Evolutionary conservation across 2,329 filamentous ascomycete species (phyloP).

Genomic region (Metarhizium brunneum): DNA sequence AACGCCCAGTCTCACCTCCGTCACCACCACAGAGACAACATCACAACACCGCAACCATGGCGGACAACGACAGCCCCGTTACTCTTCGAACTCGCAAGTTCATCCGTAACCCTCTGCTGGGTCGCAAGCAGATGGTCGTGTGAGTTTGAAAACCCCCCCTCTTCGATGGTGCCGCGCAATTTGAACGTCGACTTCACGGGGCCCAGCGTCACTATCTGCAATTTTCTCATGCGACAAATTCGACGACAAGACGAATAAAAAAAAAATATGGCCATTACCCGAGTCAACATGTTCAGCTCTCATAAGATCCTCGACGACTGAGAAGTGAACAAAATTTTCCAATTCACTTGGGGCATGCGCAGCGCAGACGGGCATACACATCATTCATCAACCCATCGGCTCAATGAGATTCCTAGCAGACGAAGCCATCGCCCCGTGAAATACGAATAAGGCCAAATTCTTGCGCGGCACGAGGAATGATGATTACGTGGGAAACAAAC

Average conservation of each 20-base stretch:
- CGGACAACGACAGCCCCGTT: conserved; percentile 69
- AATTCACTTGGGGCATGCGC: too few relatives aligned
- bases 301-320: too few relatives aligned
- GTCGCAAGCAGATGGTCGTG: conserved; percentile 99
- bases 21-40: conserved; percentile 24
- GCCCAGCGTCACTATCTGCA: background rate
- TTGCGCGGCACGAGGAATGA: background rate
- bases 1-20: conserved; percentile 20
- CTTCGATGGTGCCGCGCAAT: background rate
- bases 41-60: conserved; percentile 62
- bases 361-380: background rate
- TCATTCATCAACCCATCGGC: background rate
- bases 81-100: conserved; percentile 98
- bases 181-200: conserved; percentile 3
- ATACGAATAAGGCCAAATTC: background rate
- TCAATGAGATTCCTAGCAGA: background rate
- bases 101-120: conserved; percentile 98
- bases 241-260: background rate
- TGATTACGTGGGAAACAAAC: background rate
- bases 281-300: too few relatives aligned
- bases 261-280: background rate
- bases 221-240: background rate
- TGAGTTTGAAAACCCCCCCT: conserved; percentile 45
- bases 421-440: background rate
- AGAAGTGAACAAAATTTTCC: too few relatives aligned